phyloP scores from a whole-genome alignment of 1,284 basidiomycete species.

The Cutaneotrichosporon mucoides region DNA sequence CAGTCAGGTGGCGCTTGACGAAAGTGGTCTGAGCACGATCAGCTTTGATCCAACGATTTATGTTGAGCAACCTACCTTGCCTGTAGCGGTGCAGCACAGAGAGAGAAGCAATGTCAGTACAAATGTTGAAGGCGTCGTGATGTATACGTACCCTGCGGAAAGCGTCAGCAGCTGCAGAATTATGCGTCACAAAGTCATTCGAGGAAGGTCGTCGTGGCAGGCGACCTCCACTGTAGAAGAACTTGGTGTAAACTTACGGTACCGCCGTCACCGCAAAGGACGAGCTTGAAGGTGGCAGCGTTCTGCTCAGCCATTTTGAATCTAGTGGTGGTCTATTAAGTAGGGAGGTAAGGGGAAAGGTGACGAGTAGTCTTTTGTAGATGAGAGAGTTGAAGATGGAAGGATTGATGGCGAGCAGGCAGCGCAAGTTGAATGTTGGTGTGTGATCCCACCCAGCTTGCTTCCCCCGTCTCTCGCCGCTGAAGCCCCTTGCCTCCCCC shows the following conservation, averaged over 20 bases:
- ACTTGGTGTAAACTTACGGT: constrained; percentile 61
- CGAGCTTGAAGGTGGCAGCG: constrained; percentile 93
- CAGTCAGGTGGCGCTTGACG: constrained; percentile 99
- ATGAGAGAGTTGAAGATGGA: background rate
- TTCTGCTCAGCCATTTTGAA: constrained; percentile 51
- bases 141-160: constrained; percentile 19
- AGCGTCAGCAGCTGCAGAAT: constrained; percentile 6
- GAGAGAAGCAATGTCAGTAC: constrained; percentile 11
- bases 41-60: constrained; percentile 9
- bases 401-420: background rate
- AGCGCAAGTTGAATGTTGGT: background rate
- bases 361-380: background rate
- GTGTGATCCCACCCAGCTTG: background rate
- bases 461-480: too few species aligned
- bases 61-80: constrained; percentile 23
- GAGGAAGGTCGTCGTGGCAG: background rate
- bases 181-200: background rate
- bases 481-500: too few species aligned
- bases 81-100: constrained; percentile 8
- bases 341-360: too few species aligned
- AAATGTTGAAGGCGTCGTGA: background rate
- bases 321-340: constrained; percentile 5
- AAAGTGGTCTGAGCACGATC: constrained; percentile 70
- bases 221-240: too few species aligned
- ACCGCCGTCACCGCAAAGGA: constrained; percentile 92